These are phyloP conservation scores for Cyclotella cryptica DNA, from an alignment of 108 stramenopile species.

Conservation along the genomic window DNA sequence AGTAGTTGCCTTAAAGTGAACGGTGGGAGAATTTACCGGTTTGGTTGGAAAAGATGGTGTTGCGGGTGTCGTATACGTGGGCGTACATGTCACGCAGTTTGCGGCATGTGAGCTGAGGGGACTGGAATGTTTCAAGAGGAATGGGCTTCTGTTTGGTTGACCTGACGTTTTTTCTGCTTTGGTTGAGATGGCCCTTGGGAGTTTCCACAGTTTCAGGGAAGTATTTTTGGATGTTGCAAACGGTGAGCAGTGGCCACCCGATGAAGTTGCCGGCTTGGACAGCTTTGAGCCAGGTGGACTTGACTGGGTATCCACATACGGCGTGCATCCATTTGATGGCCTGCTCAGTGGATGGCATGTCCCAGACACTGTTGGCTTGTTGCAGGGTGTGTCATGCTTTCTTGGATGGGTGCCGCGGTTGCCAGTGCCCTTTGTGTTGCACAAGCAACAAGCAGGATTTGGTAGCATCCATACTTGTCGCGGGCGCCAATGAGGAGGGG, in stretches of 20 bases:
- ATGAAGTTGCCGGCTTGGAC: slow-evolving; percentile 19
- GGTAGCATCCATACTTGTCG: neutral
- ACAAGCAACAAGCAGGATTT: no score
- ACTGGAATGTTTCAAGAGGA: neutral
- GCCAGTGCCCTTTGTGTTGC: neutral
- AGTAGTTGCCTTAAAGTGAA: no score
- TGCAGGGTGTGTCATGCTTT: slow-evolving; percentile 1
- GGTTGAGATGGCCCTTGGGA: neutral
- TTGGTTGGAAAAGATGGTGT: neutral
- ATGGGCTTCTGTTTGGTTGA: neutral
- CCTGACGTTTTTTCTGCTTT: neutral
- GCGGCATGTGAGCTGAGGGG: neutral
- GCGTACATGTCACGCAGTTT: neutral
- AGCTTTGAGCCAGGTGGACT: slow-evolving; percentile 16
- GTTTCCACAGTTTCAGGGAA: neutral
- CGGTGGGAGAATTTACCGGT: neutral
- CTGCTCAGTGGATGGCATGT: neutral
- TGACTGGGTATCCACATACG: slow-evolving; percentile 1
- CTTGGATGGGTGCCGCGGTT: neutral
- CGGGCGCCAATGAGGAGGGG: neutral
- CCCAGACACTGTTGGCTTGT: slow-evolving; percentile 10
- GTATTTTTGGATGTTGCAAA: neutral
- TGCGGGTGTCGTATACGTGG: neutral
- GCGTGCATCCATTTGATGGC: slow-evolving; percentile 10
- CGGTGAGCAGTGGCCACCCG: neutral